These are phyloP conservation scores for Tricholoma sp. DNA, from an alignment of 768 basidiomycete species.

Conservation along the genomic window DNA sequence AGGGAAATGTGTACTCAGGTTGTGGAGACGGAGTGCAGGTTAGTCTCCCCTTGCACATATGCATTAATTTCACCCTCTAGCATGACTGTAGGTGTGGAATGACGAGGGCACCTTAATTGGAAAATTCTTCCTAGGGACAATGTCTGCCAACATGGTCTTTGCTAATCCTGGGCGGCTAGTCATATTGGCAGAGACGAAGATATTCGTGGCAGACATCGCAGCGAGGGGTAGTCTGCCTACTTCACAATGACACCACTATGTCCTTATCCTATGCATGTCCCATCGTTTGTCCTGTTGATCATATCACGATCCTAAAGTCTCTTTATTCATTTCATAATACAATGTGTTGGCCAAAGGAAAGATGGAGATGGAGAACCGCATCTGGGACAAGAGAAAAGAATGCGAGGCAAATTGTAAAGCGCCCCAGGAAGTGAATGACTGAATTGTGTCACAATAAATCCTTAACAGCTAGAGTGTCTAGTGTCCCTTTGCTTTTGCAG, in stretches of 20 bases:
- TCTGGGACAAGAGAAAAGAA: neutral
- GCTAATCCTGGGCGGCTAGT: conserved; percentile 37
- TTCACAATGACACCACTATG: neutral
- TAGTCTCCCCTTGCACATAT: conserved; percentile 8
- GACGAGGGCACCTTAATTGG: conserved; percentile 51
- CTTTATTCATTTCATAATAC: neutral
- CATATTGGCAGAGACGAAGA: conserved; percentile 42
- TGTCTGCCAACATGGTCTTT: conserved; percentile 43
- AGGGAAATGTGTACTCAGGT: conserved; percentile 63
- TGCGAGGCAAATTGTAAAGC: neutral
- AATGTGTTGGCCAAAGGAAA: neutral
- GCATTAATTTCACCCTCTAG: neutral
- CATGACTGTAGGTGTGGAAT: conserved; percentile 43
- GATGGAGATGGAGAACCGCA: neutral
- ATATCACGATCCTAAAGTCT: neutral
- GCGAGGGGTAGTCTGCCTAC: conserved; percentile 23
- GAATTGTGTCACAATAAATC: neutral
- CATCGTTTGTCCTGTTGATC: neutral
- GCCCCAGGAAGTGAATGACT: neutral
- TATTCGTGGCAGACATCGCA: conserved; percentile 42
- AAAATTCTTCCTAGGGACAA: conserved; percentile 52
- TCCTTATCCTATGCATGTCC: neutral
- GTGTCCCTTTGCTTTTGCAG: conserved; percentile 50
- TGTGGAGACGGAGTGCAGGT: conserved; percentile 69
- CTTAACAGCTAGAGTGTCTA: conserved; percentile 6